Conservation (phyloP, 495 filamentous ascomycete species). For the Lindgomyces ingoldianus region DNA sequence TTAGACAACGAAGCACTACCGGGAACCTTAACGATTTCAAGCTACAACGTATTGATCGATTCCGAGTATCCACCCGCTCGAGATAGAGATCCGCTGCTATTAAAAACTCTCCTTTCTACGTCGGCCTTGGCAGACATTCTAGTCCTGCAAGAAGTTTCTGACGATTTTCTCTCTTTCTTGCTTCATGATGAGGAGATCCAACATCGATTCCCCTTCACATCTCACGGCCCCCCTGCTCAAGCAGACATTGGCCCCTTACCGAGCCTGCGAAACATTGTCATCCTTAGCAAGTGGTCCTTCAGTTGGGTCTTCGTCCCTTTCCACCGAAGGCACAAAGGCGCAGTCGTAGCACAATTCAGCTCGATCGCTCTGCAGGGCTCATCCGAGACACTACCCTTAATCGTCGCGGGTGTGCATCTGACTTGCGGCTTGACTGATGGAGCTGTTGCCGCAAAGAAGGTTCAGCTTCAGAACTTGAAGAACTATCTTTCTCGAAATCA, state of each 20-base stretch:
- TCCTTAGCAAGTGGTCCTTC: constrained; percentile 55
- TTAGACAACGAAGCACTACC: constrained; percentile 13
- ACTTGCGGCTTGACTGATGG: constrained; percentile 56
- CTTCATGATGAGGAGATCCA: constrained; percentile 51
- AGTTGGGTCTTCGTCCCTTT: constrained; percentile 53
- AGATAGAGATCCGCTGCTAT: constrained; percentile 53
- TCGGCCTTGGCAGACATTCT: constrained; percentile 50
- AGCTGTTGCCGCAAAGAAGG: constrained; percentile 53
- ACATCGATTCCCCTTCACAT: constrained; percentile 52
- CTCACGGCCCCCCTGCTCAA: constrained; percentile 54
- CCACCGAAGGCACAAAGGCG: constrained; percentile 53
- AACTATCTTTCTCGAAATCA: constrained; percentile 46
- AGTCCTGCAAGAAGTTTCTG: constrained; percentile 61
- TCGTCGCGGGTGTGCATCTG: constrained; percentile 57
- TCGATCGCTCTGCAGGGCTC: constrained; percentile 33
- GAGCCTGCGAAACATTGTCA: constrained; percentile 55
- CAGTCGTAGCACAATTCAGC: constrained; percentile 49
- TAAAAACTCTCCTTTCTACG: constrained; percentile 49
- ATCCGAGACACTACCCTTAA: constrained; percentile 37
- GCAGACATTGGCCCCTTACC: constrained; percentile 53
- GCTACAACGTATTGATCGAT: constrained; percentile 61
- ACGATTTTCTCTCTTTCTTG: constrained; percentile 56
- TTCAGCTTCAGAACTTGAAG: constrained; percentile 51
- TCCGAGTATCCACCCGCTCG: constrained; percentile 51
- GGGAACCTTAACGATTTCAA: constrained; percentile 47